Evolutionary conservation across 768 basidiomycete species (phyloP), one percentile per base, ranked within the genome.

Genomic region (Fibroporia radiculosa): DNA sequence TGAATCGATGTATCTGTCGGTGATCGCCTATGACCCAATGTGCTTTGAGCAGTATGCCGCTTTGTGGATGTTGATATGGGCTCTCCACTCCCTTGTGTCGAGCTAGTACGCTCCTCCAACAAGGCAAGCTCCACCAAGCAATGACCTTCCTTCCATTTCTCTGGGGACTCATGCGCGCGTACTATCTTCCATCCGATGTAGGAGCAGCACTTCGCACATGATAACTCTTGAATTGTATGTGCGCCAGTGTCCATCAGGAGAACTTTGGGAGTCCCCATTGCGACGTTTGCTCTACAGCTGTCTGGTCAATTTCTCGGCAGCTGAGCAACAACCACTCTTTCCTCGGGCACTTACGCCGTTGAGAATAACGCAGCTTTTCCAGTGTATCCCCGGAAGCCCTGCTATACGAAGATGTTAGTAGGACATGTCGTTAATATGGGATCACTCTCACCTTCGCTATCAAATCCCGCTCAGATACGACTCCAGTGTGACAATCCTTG

Each of bases 131-230:
- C 80, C n/a, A 82, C 68, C 25, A 81, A 62, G 55, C 62, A 75
- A 38, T 68, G 58, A 5, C 74, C 74, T 51, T 80, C 78, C 60
- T 82, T 82, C 80, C 80, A 82, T 32, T 67, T 66, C 59, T 82
- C 80, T 2, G 74, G 61, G 29, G 56, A 53, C 46, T 78, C 77
- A 53, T 75, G 72, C 3, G 78, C 79, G 26, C 72, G 71, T 4
- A 77, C 60, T 39, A 82, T 78, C 58, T 76, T 75, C 76, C 76
- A 82, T 11, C 80, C 80, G n/a, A 81, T 64, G 55, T 75, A 77
- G 8, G 65, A 50, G 25, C 67, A 64, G 54, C 78, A 80, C 4
- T 61, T 62, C 4, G 66, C 58, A 58, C 79, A 81, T 14, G 64
- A 62, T 23, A 76, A 67, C 57, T 79, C 74, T 56, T 75, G 71